phyloP scores from a whole-genome alignment of 78 protist species.

The Cyanophora paradoxa region DNA sequence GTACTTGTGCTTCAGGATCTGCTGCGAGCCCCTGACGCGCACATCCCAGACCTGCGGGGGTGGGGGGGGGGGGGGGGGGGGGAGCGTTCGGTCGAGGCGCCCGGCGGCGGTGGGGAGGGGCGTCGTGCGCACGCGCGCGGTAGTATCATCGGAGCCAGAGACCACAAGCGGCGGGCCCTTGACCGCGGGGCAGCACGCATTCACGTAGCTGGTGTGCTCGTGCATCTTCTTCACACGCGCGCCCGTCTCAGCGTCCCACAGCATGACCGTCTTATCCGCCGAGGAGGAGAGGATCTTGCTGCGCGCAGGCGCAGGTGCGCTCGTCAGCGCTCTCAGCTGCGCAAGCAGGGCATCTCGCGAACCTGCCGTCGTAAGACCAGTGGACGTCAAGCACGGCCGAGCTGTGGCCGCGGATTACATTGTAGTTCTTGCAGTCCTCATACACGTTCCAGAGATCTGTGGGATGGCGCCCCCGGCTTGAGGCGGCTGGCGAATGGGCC shows the following conservation, averaged over 20 bases:
- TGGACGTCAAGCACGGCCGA: conserved; percentile 52
- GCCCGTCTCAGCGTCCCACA: conserved; percentile 59
- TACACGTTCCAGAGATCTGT: conserved; percentile 58
- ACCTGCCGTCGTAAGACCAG: conserved; percentile 46
- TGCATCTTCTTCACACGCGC: conserved; percentile 34
- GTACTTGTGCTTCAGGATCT: not conserved
- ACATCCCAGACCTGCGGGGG: conserved; percentile 63
- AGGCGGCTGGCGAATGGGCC: not conserved
- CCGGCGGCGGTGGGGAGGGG: too few species aligned
- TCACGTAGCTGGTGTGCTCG: conserved; percentile 58
- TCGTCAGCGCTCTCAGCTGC: not conserved
- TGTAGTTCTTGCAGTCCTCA: conserved; percentile 67
- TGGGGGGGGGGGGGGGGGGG: too few species aligned
- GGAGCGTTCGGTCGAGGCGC: too few species aligned
- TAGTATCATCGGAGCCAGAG: too few species aligned
- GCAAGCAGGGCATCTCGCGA: not conserved
- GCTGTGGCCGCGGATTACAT: conserved; percentile 63
- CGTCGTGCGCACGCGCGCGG: too few species aligned
- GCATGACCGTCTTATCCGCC: conserved; percentile 49
- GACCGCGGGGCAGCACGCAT: conserved; percentile 41
- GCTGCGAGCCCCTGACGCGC: not conserved
- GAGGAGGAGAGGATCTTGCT: conserved; percentile 21
- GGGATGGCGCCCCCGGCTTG: not conserved
- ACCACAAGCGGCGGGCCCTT: not conserved
- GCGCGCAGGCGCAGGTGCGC: not conserved